Evolutionary conservation across 306 rosid species (phyloP).

Genomic region (Prunus armeniaca): DNA sequence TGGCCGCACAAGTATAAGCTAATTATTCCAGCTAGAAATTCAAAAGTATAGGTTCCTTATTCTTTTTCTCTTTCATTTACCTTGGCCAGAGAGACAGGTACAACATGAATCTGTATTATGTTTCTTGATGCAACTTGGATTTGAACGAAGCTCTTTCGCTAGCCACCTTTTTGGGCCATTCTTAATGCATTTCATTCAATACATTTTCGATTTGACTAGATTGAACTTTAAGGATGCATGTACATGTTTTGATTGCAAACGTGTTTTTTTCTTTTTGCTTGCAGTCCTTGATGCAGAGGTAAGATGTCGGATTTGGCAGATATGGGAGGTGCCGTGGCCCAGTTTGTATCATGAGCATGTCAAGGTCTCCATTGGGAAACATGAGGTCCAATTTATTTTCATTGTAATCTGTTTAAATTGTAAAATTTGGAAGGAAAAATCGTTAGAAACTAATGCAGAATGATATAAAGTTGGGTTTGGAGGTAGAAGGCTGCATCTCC

Average conservation of each 20-base stretch:
- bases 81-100: no score
- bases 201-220: background rate
- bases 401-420: slow-evolving; percentile 44
- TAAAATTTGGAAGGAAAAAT: slow-evolving; percentile 33
- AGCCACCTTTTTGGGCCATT: background rate
- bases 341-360: slow-evolving; percentile 28
- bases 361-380: slow-evolving; percentile 30
- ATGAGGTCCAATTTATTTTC: slow-evolving; percentile 34
- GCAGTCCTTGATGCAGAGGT: slow-evolving; percentile 69
- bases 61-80: no score
- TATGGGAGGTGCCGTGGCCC: slow-evolving; percentile 32
- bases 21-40: no score
- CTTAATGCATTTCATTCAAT: background rate
- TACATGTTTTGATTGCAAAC: background rate
- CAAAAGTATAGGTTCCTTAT: no score
- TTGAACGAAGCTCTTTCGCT: background rate
- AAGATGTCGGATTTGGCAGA: slow-evolving; percentile 31
- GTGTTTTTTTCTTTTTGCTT: slow-evolving; percentile 17
- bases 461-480: slow-evolving; percentile 41
- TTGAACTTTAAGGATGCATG: background rate
- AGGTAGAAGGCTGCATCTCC: slow-evolving; percentile 32
- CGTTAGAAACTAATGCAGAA: slow-evolving; percentile 25
- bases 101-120: no score
- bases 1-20: no score
- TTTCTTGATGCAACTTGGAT: no score